Evolutionary conservation across 169 alveolate genomes (phyloP), one percentile per base, ranked within the genome.

Genomic region (Cyclospora cayetanensis): DNA sequence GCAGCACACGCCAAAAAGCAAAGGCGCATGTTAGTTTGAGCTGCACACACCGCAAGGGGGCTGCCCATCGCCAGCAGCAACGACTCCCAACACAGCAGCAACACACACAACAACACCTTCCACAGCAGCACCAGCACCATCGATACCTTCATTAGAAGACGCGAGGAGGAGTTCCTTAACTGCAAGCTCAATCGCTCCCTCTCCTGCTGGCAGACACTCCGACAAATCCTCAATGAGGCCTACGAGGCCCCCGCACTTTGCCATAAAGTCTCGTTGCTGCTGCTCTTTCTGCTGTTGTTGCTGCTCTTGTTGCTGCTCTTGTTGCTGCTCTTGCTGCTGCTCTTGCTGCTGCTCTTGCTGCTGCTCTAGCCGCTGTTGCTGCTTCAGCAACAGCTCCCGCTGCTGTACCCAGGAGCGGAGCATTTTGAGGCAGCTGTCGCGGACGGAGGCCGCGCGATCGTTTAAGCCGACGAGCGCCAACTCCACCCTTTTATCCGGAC

Each of bases 401-500:
- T 46, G 70, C 68, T 31, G 53, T 3, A 85, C 55, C 91, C 91
- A 85, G 20, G 66, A 25, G 41, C 91, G 82, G 39, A 85, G 82
- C 91, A 65, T 65, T 43, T 66, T 55, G 3, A 72, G 43, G 72
- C 91, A 85, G 25, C 68, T 43, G 29, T 46, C 84, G 20, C 91
- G 37, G 3, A 85, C 91, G 37, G 83, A 46, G 12, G 52, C 43
- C 35, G 91, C 82, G 9, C 53, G 37, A 72, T 85, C 91, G 39
- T 66, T 85, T 31, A 85, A 34, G 12, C 91, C 91, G 22, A 50
- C 74, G 27, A 85, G 43, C 4, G 39, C n/a, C 53, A 85, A 11
- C 46, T 35, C 63, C 0, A 60, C 39, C 70, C 43, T 37, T 39
- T 85, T 60, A 46, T 85, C 84, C 22, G 74, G 74, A 9, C 63